These are phyloP conservation scores for Thelephora ganbajun DNA, from an alignment of 768 basidiomycete species.

Conservation along the genomic window DNA sequence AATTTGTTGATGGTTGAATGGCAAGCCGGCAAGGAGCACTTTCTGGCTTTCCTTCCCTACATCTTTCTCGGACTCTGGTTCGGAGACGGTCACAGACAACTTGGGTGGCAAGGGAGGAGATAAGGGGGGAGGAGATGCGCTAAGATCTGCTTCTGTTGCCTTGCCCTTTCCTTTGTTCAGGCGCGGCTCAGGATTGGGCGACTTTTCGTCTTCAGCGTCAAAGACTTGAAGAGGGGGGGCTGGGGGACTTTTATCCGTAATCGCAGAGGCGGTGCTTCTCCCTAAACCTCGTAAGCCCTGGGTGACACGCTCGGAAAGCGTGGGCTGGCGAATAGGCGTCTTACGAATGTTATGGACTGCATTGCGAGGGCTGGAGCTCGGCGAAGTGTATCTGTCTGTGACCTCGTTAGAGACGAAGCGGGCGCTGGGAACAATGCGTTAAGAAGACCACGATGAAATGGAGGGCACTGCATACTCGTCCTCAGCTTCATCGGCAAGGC, in stretches of 20 bases:
- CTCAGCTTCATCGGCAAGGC: conserved; percentile 82
- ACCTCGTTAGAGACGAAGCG: conserved; percentile 69
- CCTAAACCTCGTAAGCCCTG: conserved; percentile 74
- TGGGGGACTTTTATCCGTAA: conserved; percentile 9
- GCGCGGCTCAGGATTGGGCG: conserved; percentile 25
- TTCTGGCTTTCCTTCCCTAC: conserved; percentile 14
- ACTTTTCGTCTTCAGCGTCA: conserved; percentile 17
- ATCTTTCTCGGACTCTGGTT: conserved; percentile 21
- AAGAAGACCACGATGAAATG: neutral
- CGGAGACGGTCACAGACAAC: conserved; percentile 20
- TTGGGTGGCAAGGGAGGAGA: conserved; percentile 42
- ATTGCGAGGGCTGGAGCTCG: conserved; percentile 47
- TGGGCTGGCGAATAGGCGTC: conserved; percentile 51
- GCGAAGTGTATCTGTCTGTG: conserved; percentile 73
- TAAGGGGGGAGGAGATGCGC: conserved; percentile 31
- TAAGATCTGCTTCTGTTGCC: conserved; percentile 28
- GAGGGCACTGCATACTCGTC: conserved; percentile 59
- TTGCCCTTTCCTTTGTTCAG: conserved; percentile 80
- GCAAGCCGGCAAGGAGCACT: conserved; percentile 64
- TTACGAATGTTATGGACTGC: conserved; percentile 20
- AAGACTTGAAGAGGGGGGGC: conserved; percentile 9
- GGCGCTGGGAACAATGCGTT: conserved; percentile 33
- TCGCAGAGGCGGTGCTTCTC: conserved; percentile 25
- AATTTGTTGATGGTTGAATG: conserved; percentile 48
- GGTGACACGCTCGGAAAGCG: conserved; percentile 78